Base-by-base conservation (phyloP, 257 asterid species). In the Eustoma russellianum region DNA sequence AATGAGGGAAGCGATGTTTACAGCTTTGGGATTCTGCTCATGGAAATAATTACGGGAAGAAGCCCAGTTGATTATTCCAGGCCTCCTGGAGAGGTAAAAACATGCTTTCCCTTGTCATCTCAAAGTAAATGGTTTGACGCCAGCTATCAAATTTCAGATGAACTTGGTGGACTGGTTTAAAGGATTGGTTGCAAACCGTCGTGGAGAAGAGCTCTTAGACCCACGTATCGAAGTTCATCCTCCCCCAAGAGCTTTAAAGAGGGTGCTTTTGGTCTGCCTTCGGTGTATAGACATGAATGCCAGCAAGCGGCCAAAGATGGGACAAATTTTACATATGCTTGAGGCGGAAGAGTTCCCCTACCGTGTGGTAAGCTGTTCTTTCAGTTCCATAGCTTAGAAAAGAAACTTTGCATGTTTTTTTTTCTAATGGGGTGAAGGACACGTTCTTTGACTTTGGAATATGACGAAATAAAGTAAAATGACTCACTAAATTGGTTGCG, bases 101-200 rank as follows among this genome's bases (percentile, higher is more conserved):
- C 18, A 33, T 15, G 50, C 12, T 40, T 41, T 40, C 16, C 49
- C 48, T 14, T 9, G 30, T 15, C 34, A 33, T 53, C 17, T 18
- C 41, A 52, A 52, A 17, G 47, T 9, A 13, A 3, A 5, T 3
- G 19, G n/a, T 46, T 2, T 14, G n/a, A 17, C 18, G 17, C 33
- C 9, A 3, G 41, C 35, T 48, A 46, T 28, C 48, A 44, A 48
- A 57, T 73, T 77, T 68, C 97, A 92, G 99, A 85, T 85, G 95
- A 92, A 85, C 70, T 65, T 92, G 84, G 79, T 92, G 30, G 97
- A 92, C 67, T 92, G 99, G 97, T 85, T 92, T 74, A 92, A 92
- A 81, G 86, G 85, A 55, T 85, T 83, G 97, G 94, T 92, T 28
- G 78, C 81, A 64, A 83, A 67, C 56, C 94, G 89, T 6, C 91